Evolutionary conservation across 108 stramenopile genomes (phyloP), one percentile per base, ranked within the genome.

Genomic region (Pseudonitzschia pungens): DNA sequence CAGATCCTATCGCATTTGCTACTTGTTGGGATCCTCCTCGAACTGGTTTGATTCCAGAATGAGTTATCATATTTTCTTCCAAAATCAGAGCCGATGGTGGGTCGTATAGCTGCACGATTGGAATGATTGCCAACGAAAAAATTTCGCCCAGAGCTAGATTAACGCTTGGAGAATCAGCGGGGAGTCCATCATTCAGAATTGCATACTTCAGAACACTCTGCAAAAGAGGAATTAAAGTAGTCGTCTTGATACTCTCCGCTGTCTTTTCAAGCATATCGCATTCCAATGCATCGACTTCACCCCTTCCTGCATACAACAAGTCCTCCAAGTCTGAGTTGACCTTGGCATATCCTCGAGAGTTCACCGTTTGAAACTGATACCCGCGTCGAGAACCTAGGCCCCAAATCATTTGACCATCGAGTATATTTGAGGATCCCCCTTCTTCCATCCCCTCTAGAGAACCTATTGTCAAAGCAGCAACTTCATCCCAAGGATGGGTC

Each of bases 381-480:
- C 88, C 86, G 50, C 89, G 87, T 43, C 83, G 84, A 33, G 84
- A 86, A 15, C 83, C 83, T 18, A 92, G 70, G 40, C 78, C 83
- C 88, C 87, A 92, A 31, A 89, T 55, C 69, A 92, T 77, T 62
- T 89, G 76, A 22, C 93, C 93, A 77, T 92, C 93, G 54, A 78
- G 65, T n/a, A 66, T 57, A 66, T 91, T 84, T 2, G 69, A 42
- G 2, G 87, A 83, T n/a, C 91, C 93, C 45, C 89, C 87, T 32
- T 72, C 64, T 6, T 66, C 32, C 6, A 69, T 67, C 22, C 93
- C 93, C 68, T 92, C 93, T 71, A 94, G 68, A 18, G 88, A 94
- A 21, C 93, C 93, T 65, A 94, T 91, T 50, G 87, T 69, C 8
- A 88, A 71, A 11, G 91, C 89, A 11, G 91, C 91, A 44, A 89